These are phyloP conservation scores for Pythium apleroticum DNA, from an alignment of 352 stramenopile species.

Conservation along the genomic window DNA sequence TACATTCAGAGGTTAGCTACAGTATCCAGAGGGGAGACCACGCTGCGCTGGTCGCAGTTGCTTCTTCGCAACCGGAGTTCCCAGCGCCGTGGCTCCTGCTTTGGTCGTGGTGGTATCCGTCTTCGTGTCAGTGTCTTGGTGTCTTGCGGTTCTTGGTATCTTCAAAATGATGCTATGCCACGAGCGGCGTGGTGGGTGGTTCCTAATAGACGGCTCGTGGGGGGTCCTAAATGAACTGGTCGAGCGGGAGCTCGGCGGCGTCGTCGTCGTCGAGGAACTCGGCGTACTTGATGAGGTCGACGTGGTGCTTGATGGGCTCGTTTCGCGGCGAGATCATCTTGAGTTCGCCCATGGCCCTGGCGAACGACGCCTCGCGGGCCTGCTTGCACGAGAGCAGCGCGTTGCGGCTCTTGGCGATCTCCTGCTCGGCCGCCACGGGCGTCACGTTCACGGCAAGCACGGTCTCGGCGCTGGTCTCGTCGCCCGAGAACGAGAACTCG, in stretches of 20 bases:
- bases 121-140: background rate
- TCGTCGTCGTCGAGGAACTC: conserved; percentile 72
- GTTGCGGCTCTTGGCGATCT: conserved; percentile 69
- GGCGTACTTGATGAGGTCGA: conserved; percentile 86
- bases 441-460: conserved; percentile 57
- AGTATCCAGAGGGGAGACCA: background rate
- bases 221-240: conserved; percentile 57
- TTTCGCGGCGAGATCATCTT: conserved; percentile 79
- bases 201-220: background rate
- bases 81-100: background rate
- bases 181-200: background rate
- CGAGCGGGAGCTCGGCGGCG: conserved; percentile 38
- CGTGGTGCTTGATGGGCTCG: conserved; percentile 71
- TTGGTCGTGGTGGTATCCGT: background rate
- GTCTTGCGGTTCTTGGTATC: background rate
- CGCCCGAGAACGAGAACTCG: conserved; percentile 55
- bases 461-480: conserved; percentile 27
- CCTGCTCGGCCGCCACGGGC: conserved; percentile 56
- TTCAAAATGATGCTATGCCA: conserved; percentile 5
- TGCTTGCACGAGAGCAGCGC: conserved; percentile 75
- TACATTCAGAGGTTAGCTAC: conserved; percentile 4
- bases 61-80: background rate
- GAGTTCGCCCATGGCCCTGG: conserved; percentile 69
- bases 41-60: background rate
- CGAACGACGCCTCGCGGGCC: conserved; percentile 70